Percentiles rank a stretch among this genome's conserved stretches.
These are phyloP conservation scores for Chionographis japonica DNA, from an alignment of 106 monocot species.

Conservation along the genomic window DNA sequence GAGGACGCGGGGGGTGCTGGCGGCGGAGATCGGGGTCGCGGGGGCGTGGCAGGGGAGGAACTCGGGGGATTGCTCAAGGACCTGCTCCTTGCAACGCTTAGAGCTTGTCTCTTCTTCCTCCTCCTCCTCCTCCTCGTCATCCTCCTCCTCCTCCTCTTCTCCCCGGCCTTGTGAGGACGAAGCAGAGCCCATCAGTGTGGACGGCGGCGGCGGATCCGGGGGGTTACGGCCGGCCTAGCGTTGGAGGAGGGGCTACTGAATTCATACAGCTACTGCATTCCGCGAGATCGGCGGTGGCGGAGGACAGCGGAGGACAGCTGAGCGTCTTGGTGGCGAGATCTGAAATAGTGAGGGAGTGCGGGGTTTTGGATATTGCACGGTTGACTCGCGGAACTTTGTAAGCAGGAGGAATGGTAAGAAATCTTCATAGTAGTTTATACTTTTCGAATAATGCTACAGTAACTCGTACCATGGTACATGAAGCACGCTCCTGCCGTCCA, in stretches of 20 bases:
- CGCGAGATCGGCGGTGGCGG: too few species aligned
- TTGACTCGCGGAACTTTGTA: too few species aligned
- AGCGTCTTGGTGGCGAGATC: too few species aligned
- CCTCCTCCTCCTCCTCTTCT: conserved; percentile 13
- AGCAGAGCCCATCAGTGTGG: conserved; percentile 40
- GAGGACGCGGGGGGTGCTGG: conserved; percentile 44
- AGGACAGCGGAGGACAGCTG: too few species aligned
- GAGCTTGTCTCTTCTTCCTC: neutral
- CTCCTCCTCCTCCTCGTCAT: neutral
- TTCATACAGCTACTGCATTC: too few species aligned
- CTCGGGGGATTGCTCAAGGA: conserved; percentile 86
- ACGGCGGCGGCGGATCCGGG: conserved; percentile 1
- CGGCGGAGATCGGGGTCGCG: conserved; percentile 76
- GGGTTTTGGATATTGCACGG: too few species aligned
- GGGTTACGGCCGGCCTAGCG: neutral
- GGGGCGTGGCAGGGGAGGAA: conserved; percentile 84
- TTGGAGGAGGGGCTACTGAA: neutral
- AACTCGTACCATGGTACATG: too few species aligned
- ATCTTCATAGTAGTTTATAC: too few species aligned
- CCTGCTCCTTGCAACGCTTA: conserved; percentile 14
- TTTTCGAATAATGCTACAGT: too few species aligned
- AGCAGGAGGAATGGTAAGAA: too few species aligned
- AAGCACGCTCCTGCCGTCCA: too few species aligned
- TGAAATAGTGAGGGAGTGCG: too few species aligned
- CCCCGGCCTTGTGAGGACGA: conserved; percentile 28